These are phyloP conservation scores for Ophiocordyceps sinensis DNA, from an alignment of 2,329 filamentous ascomycete genomes.

Conservation along the genomic window DNA sequence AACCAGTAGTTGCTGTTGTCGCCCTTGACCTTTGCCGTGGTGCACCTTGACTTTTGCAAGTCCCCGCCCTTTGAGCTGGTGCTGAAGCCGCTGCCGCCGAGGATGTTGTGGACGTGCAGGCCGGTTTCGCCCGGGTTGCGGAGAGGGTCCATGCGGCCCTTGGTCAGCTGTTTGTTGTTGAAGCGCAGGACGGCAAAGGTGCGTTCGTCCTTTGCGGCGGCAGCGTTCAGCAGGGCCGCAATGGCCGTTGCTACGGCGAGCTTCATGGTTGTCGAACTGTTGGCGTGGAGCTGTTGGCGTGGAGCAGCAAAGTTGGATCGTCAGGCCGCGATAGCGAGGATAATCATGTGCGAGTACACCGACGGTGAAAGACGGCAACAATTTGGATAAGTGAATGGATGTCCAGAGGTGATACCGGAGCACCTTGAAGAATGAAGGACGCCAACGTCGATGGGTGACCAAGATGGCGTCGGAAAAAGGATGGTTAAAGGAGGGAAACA, in stretches of 20 bases:
- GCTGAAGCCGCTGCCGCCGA: slow-evolving; percentile 56
- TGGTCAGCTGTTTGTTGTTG: slow-evolving; percentile 48
- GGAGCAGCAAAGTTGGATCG: neutral
- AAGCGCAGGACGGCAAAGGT: slow-evolving; percentile 59
- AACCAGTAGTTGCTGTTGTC: slow-evolving; percentile 71
- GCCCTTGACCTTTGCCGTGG: slow-evolving; percentile 51
- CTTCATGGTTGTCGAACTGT: slow-evolving; percentile 24
- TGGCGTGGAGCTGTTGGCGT: neutral
- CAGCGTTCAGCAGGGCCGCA: slow-evolving; percentile 22
- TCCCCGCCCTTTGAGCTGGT: slow-evolving; percentile 45
- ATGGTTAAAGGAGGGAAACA: slow-evolving; percentile 13
- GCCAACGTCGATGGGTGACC: slow-evolving; percentile 8
- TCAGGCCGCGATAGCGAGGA: too few relatives aligned
- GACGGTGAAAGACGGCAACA: too few relatives aligned
- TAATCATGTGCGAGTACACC: too few relatives aligned
- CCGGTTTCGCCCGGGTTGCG: slow-evolving; percentile 43
- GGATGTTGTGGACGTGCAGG: slow-evolving; percentile 57
- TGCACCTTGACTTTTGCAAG: slow-evolving; percentile 49
- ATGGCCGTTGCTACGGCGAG: slow-evolving; percentile 17
- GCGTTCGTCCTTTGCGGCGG: slow-evolving; percentile 28
- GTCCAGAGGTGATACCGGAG: slow-evolving; percentile 17
- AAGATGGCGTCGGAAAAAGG: slow-evolving; percentile 4
- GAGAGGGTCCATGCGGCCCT: slow-evolving; percentile 53
- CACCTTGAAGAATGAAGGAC: slow-evolving; percentile 15
- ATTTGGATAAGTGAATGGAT: neutral